phyloP scores from a whole-genome alignment of 2,329 filamentous ascomycete genomes.

The Lecanoromycetidae sp. region DNA sequence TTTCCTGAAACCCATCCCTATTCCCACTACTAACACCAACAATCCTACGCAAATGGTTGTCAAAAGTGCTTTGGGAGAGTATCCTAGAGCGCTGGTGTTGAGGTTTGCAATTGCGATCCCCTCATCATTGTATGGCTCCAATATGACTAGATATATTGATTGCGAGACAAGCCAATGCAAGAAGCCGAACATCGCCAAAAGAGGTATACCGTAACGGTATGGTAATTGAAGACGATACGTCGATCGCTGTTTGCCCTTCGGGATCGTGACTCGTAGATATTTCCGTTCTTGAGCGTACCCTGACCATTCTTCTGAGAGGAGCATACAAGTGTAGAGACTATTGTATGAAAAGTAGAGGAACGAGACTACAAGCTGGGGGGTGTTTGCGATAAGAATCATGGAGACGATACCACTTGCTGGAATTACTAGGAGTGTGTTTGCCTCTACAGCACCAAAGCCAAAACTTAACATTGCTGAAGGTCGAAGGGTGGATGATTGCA shows the following conservation, averaged over 20 bases:
- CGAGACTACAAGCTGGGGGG: slow-evolving; percentile 25
- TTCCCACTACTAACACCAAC: slow-evolving; percentile 15
- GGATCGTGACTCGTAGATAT: slow-evolving; percentile 29
- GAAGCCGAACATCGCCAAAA: slow-evolving; percentile 24
- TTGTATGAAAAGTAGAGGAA: slow-evolving; percentile 27
- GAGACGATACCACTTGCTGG: too few species aligned
- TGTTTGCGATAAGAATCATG: slow-evolving; percentile 24
- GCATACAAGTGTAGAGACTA: slow-evolving; percentile 31
- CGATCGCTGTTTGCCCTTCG: slow-evolving; percentile 27
- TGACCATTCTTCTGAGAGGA: slow-evolving; percentile 37
- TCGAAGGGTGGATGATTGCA: too few species aligned
- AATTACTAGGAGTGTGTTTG: too few species aligned
- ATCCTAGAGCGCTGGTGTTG: slow-evolving; percentile 20
- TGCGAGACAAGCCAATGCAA: slow-evolving; percentile 37
- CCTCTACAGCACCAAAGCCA: too few species aligned
- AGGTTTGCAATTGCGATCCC: background rate
- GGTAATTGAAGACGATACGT: slow-evolving; percentile 33
- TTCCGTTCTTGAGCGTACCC: slow-evolving; percentile 28
- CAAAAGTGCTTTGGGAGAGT: slow-evolving; percentile 21
- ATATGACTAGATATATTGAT: slow-evolving; percentile 31
- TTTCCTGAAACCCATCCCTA: slow-evolving; percentile 16
- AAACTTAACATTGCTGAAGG: too few species aligned
- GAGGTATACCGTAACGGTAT: slow-evolving; percentile 28
- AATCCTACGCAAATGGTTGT: slow-evolving; percentile 16
- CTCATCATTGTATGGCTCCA: background rate